Conservation (phyloP, 768 basidiomycete genomes). For the Suillus subaureus region DNA sequence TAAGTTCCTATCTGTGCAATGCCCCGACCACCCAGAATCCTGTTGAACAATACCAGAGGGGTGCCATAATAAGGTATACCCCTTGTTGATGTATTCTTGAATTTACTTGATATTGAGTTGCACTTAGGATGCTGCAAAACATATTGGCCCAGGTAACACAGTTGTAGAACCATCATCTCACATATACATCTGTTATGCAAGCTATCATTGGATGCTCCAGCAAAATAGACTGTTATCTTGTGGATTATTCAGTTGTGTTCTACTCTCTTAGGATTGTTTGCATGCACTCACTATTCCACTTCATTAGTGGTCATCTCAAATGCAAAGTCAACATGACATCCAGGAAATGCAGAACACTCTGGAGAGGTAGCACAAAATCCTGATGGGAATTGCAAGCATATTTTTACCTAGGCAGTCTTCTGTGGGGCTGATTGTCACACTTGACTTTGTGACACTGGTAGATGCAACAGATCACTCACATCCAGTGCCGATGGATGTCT, state of each 20-base stretch:
- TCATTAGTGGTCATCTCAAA: not conserved
- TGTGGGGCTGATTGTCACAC: slow-evolving; percentile 13
- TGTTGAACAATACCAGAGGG: not conserved
- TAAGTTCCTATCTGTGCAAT: not conserved
- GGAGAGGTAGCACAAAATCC: too few species aligned
- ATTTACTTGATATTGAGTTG: not conserved
- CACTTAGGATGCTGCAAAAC: not conserved
- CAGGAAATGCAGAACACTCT: too few species aligned
- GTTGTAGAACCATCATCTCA: not conserved
- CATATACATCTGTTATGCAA: not conserved
- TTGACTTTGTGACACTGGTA: slow-evolving; percentile 19
- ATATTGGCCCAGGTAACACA: not conserved
- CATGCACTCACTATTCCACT: not conserved
- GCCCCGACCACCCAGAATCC: not conserved
- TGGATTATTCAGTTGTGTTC: not conserved
- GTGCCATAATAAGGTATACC: slow-evolving; percentile 2
- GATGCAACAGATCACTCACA: slow-evolving; percentile 27
- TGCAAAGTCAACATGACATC: not conserved
- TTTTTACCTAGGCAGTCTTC: too few species aligned
- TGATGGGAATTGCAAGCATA: too few species aligned
- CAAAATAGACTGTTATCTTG: not conserved
- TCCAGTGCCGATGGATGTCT: too few species aligned
- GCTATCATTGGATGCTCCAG: not conserved
- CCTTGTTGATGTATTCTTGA: not conserved
- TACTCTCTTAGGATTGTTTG: not conserved